Conservation (phyloP, 176 grass and related monocot genomes). For the Otatea glauca region DNA sequence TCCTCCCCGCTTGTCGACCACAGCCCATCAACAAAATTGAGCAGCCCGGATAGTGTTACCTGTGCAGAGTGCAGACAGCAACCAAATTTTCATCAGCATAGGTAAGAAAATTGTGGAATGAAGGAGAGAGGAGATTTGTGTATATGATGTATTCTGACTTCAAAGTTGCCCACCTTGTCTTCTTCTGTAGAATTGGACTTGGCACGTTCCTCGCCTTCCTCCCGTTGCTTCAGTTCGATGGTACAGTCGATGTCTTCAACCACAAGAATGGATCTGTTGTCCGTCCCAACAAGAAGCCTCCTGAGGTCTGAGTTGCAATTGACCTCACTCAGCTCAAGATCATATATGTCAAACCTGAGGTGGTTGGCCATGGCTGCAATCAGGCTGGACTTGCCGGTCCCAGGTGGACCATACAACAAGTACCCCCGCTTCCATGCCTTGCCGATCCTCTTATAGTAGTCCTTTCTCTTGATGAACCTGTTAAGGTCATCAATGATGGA, state of each 20-base stretch:
- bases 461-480: slow-evolving; percentile 76
- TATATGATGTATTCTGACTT: background rate
- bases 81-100: slow-evolving; percentile 27
- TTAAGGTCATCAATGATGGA: slow-evolving; percentile 66
- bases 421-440: slow-evolving; percentile 96
- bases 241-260: slow-evolving; percentile 87
- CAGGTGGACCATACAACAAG: slow-evolving; percentile 80
- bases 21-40: slow-evolving; percentile 84
- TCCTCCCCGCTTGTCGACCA: slow-evolving; percentile 86
- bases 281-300: slow-evolving; percentile 64
- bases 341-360: slow-evolving; percentile 82
- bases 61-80: slow-evolving; percentile 33
- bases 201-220: slow-evolving; percentile 27
- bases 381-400: slow-evolving; percentile 92
- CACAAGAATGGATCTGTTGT: slow-evolving; percentile 76
- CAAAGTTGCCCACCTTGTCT: slow-evolving; percentile 49
- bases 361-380: slow-evolving; percentile 94
- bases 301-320: slow-evolving; percentile 57
- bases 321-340: slow-evolving; percentile 78
- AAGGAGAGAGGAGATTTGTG: background rate
- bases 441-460: slow-evolving; percentile 81
- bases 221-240: slow-evolving; percentile 58
- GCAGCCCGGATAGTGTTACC: slow-evolving; percentile 74
- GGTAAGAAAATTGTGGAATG: background rate
- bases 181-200: slow-evolving; percentile 42